phyloP scores from a whole-genome alignment of 1,284 basidiomycete species.

The Bjerkandera adusta region DNA sequence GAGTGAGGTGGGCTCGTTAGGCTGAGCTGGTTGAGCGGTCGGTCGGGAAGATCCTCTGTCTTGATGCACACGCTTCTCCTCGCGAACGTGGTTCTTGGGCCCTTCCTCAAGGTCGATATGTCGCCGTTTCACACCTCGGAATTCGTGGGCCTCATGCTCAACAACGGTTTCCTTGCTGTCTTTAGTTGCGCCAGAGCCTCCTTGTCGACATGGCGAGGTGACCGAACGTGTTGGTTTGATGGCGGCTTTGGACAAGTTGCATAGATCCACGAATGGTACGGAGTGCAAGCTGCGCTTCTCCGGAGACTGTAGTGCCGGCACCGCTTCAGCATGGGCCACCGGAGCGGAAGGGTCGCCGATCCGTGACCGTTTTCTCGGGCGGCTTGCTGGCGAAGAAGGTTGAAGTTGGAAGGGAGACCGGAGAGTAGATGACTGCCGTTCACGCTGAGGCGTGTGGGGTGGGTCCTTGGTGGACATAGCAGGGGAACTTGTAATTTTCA shows the following conservation, averaged over 20 bases:
- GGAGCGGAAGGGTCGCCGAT: not conserved
- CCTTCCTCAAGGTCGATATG: not conserved
- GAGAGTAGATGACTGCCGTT: not conserved
- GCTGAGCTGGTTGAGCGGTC: not conserved
- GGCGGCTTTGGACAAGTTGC: not conserved
- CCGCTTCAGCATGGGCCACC: not conserved
- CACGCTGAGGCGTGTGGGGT: not conserved
- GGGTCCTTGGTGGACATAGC: not conserved
- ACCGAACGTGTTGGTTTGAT: no score
- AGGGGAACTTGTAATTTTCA: not conserved
- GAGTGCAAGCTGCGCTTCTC: no score
- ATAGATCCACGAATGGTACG: not conserved
- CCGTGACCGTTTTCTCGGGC: not conserved
- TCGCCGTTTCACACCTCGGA: not conserved
- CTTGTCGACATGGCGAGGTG: no score
- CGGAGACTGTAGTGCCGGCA: not conserved
- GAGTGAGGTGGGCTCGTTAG: not conserved
- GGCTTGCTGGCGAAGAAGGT: constrained; percentile 1
- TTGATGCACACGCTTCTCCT: constrained; percentile 2
- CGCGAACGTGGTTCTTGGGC: no score
- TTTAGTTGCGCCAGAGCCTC: no score
- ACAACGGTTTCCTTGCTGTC: no score
- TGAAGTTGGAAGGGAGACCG: constrained; percentile 7
- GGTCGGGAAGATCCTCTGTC: not conserved
- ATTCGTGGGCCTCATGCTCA: no score